Evolutionary conservation across 371 early-diverging fungal genomes (phyloP), one percentile per base, ranked within the genome.

Genomic region (Syncephalastrum monosporum): DNA sequence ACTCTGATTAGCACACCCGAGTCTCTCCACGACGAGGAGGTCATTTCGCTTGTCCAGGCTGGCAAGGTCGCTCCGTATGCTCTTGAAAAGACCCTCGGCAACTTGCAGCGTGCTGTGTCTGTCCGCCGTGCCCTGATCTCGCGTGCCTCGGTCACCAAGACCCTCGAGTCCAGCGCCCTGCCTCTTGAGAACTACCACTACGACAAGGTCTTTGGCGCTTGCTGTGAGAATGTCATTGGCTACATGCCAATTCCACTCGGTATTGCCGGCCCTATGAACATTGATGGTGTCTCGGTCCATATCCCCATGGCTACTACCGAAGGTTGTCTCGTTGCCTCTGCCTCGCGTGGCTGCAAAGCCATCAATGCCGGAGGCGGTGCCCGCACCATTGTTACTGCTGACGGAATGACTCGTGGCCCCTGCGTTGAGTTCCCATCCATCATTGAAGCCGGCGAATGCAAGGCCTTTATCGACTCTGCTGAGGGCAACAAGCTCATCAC

Each of bases 241-340:
- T 93, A 95, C 62, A 81, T 93, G 80, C 97, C 96, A 16, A 68
- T 98, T 23, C 98, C 98, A 3, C 84, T 98, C 2, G 98, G 98
- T 56, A 83, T 95, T 53, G 97, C 96, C 23, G 94, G 78, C 4
- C 96, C 96, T 1, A 69, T 91, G 57, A 72, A 72, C 23, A 85
- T 97, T 54, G 95, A 98, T 66, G 91, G 87, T 33, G 79, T 88
- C 55, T 44, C 65, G 5, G 81, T 89, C 38, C 91, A 90, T 61
- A 82, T 98, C 8, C 98, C 98, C 13, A 96, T 98, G 96, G 94
- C 96, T 13, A 98, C 98, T 2, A 97, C 97, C 4, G 98, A 98
- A 72, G 98, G 98, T 21, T 88, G 89, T 50, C 71, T 98, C 55
- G 89, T 98, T n/a, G 98, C 98, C 7, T 95, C 96, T 42, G 87